Evolutionary conservation across 345 rosid species (phyloP), one percentile per base, ranked within the genome.

Genomic region (Angophora floribunda): DNA sequence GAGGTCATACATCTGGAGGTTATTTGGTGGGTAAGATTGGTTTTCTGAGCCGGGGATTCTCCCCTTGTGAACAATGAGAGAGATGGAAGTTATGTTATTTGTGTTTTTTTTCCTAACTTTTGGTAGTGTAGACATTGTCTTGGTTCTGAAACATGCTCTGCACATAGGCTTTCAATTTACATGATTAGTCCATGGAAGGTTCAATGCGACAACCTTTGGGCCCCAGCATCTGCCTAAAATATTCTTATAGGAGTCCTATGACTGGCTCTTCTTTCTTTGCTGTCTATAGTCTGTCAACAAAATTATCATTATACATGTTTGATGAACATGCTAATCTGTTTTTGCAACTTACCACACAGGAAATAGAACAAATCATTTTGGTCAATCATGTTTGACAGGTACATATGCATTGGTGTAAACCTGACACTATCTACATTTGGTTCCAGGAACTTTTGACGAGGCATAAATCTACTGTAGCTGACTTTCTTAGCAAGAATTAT

Each of bases 401-500:
- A n/a, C 45, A 32, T 36, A 52, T 32, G 63, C 55, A 85, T 51
- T 52, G 47, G 47, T 21, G 65, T 41, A 41, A 63, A 41, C 36
- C 70, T 30, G 28, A 47, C 22, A 67, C 86, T 87, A 52, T 85
- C 90, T 19, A 80, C n/a, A 63, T 88, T 90, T 88, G 89, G 84
- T 91, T 90, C 78, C 94, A 98, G 99, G 99, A 98, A 91, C 93
- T 98, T 47, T 85, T 98, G 92, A 97, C 99, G 26, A 95, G 99
- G 94, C 99, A 98, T 91, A 98, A 98, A 91, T 96, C 99, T 91
- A 98, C 99, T 24, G 99, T 98, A 50, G 98, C 99, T 51, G 99
- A 97, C 67, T 98, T 98, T 93, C 99, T 98, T 80, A 93, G 94
- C 30, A 95, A 93, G 91, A 97, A 97, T 90, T 97, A 98, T 93